Base-by-base conservation (phyloP, 306 rosid species). In the Alnus glutinosa region DNA sequence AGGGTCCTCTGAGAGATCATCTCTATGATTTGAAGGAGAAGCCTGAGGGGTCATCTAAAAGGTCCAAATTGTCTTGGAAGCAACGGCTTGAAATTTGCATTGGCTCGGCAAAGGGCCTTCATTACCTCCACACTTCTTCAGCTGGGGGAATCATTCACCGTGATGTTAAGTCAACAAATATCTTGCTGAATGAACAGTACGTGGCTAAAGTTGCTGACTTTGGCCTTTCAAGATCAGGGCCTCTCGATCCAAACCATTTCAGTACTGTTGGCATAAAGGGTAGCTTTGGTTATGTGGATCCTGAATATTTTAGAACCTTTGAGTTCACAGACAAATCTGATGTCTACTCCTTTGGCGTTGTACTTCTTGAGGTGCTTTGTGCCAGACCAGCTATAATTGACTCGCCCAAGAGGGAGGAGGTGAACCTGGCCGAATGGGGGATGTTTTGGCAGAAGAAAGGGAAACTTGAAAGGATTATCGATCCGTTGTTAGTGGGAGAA, bases 131-230 rank as follows among this genome's bases (percentile, higher is more conserved):
- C 79, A 89, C 84, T 57, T 88, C 89, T 52, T 82, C 84, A 5
- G 15, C 71, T 5, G 92, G 89, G 0, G 89, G 92, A 79, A 86
- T 89, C 58, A 84, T 89, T 58, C 90, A 89, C 63, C 89, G 89
- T 8, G 92, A 89, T 34, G 87, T 89, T 11, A 89, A 89, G 69
- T 82, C 92, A 18, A 86, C 90, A 0, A 86, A 86, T 75, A 89
- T 86, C 77, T 55, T 89, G 62, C 89, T 89, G 39, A 85, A 85
- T 74, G 86, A 84, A 82, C 83, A 89, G 68, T 83, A 3, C 54
- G 79, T 74, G 9, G 92, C 92, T 42, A 89, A 89, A 80, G 92
- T 89, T 78, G 90, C 90, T 59, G 92, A 89, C 55, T 89, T 86
- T 71, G 92, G 92, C 36, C 90, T 86, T 55, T 89, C 92, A 23